Evolutionary conservation across 257 asterid genomes (phyloP), one percentile per base, ranked within the genome.

Genomic region (Ligustrum vulgare): DNA sequence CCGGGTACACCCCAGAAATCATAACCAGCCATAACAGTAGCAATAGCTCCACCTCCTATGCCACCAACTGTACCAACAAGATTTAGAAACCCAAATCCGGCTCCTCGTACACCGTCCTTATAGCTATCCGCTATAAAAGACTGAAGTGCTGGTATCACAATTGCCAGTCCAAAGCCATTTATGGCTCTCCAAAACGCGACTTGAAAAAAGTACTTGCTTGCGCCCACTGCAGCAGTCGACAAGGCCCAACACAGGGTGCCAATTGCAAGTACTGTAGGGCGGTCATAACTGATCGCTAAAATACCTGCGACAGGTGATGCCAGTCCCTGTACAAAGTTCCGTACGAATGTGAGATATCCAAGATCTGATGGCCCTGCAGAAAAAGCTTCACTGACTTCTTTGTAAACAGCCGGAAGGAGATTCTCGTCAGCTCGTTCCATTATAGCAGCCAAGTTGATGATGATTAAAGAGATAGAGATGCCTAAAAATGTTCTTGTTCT

Each of bases 371-470:
- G 99, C 68, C 98, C 98, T 1, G 96, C 99, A 28, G 86, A 51
- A 81, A 94, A 92, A 6, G 97, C 91, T 85, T 91, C 98, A 75
- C 99, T 94, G 86, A 94, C 98, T 92, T 94, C 99, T 83, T 94
- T 94, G 84, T 94, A 94, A 60, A 94, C 99, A 58, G 99, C 88
- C 22, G 99, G 98, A 83, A 94, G 98, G 83, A 94, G 97, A 86
- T 92, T 94, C 84, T 94, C 99, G 41, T 92, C 99, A n/a, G 99
- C 98, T 0, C 99, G 96, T 87, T 94, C 99, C 99, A 94, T 94
- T 72, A 94, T 92, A 36, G 99, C 88, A 66, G 99, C 99, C 98
- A 94, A 79, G 86, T 94, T 94, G 86, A 94, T 94, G 79, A 94
- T 87, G 69, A 94, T 83, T 71, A 94, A 73, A 32, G 99, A 92